These are phyloP conservation scores for Schizophyllum commune DNA, from an alignment of 1,284 basidiomycete genomes.

Conservation along the genomic window DNA sequence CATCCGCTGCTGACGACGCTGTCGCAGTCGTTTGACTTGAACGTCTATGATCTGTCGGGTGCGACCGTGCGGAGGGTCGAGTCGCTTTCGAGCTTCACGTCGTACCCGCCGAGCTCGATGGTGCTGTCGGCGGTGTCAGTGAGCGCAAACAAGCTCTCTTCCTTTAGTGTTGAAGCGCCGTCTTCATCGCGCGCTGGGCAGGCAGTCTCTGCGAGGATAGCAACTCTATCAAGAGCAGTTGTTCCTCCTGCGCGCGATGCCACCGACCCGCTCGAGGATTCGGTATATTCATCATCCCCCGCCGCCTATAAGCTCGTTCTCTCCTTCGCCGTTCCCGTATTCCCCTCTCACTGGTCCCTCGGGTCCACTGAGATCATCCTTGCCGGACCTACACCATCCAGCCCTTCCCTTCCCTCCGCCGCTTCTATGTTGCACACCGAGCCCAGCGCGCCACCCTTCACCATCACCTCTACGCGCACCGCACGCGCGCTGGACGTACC, in stretches of 20 bases:
- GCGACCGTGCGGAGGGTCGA: conserved; percentile 45
- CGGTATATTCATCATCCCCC: conserved; percentile 29
- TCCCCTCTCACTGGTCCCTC: conserved; percentile 74
- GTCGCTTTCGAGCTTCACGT: conserved; percentile 65
- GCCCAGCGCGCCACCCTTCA: conserved; percentile 25
- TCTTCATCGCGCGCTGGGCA: conserved; percentile 50
- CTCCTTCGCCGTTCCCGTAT: conserved; percentile 68
- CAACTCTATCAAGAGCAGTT: too few species aligned
- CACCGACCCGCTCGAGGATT: too few species aligned
- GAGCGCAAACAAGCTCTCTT: conserved; percentile 57
- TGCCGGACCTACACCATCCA: conserved; percentile 21
- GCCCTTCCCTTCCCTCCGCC: conserved; percentile 8
- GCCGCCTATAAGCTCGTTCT: conserved; percentile 63
- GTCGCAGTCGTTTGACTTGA: conserved; percentile 56
- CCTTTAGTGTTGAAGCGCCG: conserved; percentile 65
- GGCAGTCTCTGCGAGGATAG: too few species aligned
- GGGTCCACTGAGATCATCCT: conserved; percentile 70
- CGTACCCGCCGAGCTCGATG: conserved; percentile 64
- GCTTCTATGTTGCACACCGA: conserved; percentile 15
- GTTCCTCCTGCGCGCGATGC: too few species aligned
- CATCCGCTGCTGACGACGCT: conserved; percentile 69
- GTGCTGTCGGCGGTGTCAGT: conserved; percentile 54
- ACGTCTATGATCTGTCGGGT: conserved; percentile 56
- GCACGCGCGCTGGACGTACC: conserved; percentile 63
- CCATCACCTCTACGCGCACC: conserved; percentile 48